Percentiles rank a stretch among this genome's conserved stretches.
Conservation (phyloP, 2,329 filamentous ascomycete species). For the Phoma sp. region DNA sequence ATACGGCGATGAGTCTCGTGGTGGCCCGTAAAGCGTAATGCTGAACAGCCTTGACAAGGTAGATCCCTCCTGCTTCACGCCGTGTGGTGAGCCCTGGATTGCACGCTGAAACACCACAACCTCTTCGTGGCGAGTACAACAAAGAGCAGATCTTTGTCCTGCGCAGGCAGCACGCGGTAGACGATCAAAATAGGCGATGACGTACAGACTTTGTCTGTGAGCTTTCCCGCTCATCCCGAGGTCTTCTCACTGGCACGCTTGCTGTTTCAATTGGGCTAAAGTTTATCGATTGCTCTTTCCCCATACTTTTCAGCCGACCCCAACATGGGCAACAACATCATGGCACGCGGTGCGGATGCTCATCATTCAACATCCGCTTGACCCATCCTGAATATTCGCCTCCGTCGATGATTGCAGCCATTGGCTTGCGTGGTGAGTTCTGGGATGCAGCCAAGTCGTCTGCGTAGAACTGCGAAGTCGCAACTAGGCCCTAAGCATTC, state of each 20-base stretch:
- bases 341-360: neutral
- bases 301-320: slow-evolving; percentile 4
- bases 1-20: slow-evolving; percentile 8
- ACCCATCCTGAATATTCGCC: neutral
- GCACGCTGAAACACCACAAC: slow-evolving; percentile 10
- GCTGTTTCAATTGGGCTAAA: slow-evolving; percentile 3
- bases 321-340: slow-evolving; percentile 10
- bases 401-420: neutral
- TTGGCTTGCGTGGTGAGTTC: neutral
- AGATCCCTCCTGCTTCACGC: slow-evolving; percentile 1
- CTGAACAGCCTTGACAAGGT: neutral
- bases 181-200: slow-evolving; percentile 5
- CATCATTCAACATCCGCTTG: neutral
- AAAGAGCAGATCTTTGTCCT: slow-evolving; percentile 3
- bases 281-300: slow-evolving; percentile 8
- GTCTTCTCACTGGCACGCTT: slow-evolving; percentile 12
- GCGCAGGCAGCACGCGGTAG: neutral
- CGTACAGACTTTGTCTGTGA: slow-evolving; percentile 9
- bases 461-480: neutral
- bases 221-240: slow-evolving; percentile 7
- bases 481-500: no score
- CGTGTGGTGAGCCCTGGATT: slow-evolving; percentile 2
- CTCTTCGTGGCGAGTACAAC: neutral
- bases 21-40: slow-evolving; percentile 6
- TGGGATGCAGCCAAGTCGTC: no score